Evolutionary conservation across 208 protist genomes (phyloP).

Genomic region (Trichomonas vaginalis): DNA sequence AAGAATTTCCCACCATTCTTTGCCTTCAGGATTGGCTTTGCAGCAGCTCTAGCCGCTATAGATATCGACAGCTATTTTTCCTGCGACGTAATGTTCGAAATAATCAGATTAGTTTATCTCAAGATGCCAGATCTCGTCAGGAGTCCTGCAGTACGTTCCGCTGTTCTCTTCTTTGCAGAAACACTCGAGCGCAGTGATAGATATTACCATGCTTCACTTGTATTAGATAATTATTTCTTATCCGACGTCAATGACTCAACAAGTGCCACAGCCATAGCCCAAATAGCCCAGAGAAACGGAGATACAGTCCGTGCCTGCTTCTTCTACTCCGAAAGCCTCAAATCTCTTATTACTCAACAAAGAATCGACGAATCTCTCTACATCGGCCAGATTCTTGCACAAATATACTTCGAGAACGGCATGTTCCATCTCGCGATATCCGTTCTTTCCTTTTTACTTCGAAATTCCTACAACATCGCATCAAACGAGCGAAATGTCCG

Average conservation of each 20-base stretch:
- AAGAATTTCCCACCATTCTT: neutral
- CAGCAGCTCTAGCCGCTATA: neutral
- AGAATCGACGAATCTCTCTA: neutral
- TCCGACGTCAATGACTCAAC: neutral
- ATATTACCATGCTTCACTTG: neutral
- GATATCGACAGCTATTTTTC: neutral
- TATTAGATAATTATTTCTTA: neutral
- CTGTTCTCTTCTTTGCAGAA: neutral
- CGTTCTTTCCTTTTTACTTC: neutral
- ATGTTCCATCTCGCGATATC: neutral
- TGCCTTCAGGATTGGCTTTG: neutral
- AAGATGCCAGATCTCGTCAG: neutral
- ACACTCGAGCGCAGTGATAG: neutral
- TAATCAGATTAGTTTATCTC: neutral
- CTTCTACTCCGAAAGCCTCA: neutral
- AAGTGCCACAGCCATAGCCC: neutral
- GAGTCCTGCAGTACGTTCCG: neutral
- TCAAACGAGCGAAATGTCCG: neutral
- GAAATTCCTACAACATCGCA: neutral
- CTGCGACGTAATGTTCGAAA: neutral
- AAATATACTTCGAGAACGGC: neutral
- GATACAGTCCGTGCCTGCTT: neutral
- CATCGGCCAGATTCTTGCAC: neutral
- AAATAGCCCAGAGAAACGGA: neutral
- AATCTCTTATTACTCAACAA: neutral